Evolutionary conservation across 225 moss, liverwort and hornwort genomes (phyloP).

Genomic region (Asterella californica): DNA sequence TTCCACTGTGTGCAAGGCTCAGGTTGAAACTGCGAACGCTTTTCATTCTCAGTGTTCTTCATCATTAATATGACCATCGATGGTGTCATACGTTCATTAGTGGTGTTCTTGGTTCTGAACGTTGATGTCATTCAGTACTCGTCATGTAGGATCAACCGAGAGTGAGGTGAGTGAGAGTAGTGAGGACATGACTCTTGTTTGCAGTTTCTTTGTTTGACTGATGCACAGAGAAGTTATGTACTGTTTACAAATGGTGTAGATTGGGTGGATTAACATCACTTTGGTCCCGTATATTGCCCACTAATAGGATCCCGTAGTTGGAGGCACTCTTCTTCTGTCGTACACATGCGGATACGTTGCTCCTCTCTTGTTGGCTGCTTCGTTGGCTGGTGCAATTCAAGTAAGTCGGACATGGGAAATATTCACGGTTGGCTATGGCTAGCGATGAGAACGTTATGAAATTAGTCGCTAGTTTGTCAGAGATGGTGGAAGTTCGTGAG

Average conservation of each 20-base stretch:
- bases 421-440: not conserved
- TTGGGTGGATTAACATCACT: not conserved
- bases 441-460: not conserved
- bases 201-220: not conserved
- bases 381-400: conserved; percentile 96
- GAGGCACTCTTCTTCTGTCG: conserved; percentile 86
- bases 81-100: too few species aligned
- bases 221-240: too few species aligned
- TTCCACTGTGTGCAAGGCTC: too few species aligned
- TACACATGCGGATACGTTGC: conserved; percentile 98
- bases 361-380: conserved; percentile 83
- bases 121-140: too few species aligned
- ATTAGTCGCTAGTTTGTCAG: too few species aligned
- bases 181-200: not conserved
- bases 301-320: conserved; percentile 84
- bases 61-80: too few species aligned
- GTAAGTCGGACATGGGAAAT: conserved; percentile 29
- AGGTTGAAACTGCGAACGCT: too few species aligned
- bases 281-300: not conserved
- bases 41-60: too few species aligned
- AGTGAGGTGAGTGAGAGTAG: not conserved
- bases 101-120: too few species aligned
- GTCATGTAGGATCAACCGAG: not conserved
- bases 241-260: not conserved
- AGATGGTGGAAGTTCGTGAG: not conserved